Evolutionary conservation across 768 basidiomycete genomes (phyloP).

Genomic region (Trametes elegans): DNA sequence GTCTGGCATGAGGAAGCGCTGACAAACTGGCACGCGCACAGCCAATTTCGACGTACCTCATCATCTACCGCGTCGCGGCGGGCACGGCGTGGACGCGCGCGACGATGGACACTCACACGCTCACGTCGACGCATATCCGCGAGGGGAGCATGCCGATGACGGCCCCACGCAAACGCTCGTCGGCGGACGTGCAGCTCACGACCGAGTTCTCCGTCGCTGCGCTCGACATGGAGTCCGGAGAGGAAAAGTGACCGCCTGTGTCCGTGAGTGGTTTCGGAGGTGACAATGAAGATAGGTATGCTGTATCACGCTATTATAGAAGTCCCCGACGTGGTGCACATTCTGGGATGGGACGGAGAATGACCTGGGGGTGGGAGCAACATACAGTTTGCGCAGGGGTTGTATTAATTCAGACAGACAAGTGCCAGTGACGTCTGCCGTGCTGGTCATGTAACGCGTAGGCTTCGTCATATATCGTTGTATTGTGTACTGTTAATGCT

Average conservation of each 20-base stretch:
- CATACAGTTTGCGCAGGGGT: too few species aligned
- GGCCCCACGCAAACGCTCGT: not conserved
- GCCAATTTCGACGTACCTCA: slow-evolving; percentile 26
- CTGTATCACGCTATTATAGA: too few species aligned
- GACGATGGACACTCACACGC: slow-evolving; percentile 10
- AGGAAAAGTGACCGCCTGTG: not conserved
- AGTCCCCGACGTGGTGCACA: too few species aligned
- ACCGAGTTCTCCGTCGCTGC: slow-evolving; percentile 4
- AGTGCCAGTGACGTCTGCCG: too few species aligned
- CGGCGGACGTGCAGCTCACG: slow-evolving; percentile 4
- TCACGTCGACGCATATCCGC: slow-evolving; percentile 2
- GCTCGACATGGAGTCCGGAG: slow-evolving; percentile 1
- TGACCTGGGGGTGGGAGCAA: too few species aligned
- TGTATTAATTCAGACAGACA: too few species aligned
- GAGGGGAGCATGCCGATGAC: not conserved
- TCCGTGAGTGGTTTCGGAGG: too few species aligned
- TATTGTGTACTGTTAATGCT: too few species aligned
- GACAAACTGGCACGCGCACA: not conserved
- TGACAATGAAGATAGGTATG: not conserved
- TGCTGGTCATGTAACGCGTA: too few species aligned
- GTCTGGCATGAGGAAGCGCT: too few species aligned
- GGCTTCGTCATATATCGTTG: too few species aligned
- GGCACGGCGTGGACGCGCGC: slow-evolving; percentile 22
- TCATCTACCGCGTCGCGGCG: slow-evolving; percentile 26
- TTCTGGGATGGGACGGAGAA: too few species aligned